Evolutionary conservation across 306 rosid genomes (phyloP).

Genomic region (Lotus japonicus): DNA sequence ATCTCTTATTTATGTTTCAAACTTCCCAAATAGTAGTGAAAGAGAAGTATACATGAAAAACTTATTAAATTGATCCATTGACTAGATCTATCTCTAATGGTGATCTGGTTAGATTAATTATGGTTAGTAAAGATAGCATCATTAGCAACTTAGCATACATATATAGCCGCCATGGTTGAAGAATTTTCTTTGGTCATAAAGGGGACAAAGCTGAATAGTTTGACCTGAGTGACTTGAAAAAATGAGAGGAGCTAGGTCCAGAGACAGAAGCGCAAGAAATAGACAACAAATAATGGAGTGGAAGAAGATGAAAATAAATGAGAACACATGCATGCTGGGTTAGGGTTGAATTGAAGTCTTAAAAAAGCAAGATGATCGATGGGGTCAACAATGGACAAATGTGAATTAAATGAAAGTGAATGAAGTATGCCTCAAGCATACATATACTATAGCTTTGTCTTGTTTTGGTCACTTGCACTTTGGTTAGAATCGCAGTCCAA

Average conservation of each 20-base stretch:
- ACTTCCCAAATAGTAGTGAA: not conserved
- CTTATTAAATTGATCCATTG: not conserved
- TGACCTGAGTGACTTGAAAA: not conserved
- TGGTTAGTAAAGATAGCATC: not conserved
- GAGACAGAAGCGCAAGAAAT: not conserved
- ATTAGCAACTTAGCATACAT: not conserved
- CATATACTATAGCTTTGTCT: slow-evolving; percentile 13
- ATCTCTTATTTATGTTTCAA: too few relatives aligned
- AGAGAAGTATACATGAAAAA: not conserved
- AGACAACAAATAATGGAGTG: not conserved
- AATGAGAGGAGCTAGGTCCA: not conserved
- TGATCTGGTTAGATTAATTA: not conserved
- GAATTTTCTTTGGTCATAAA: too few relatives aligned
- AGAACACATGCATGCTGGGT: slow-evolving; percentile 18
- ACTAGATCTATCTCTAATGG: not conserved
- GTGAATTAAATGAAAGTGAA: slow-evolving; percentile 16
- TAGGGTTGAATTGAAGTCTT: slow-evolving; percentile 13
- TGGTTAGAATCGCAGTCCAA: not conserved
- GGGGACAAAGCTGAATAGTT: not conserved
- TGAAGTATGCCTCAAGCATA: slow-evolving; percentile 19
- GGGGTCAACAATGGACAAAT: slow-evolving; percentile 13
- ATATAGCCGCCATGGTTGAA: not conserved
- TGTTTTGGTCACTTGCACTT: slow-evolving; percentile 12
- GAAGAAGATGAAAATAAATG: slow-evolving; percentile 13
- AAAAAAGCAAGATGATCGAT: not conserved